Conservation (phyloP, 2,329 filamentous ascomycete species). For the Xylariaceae sp. region DNA sequence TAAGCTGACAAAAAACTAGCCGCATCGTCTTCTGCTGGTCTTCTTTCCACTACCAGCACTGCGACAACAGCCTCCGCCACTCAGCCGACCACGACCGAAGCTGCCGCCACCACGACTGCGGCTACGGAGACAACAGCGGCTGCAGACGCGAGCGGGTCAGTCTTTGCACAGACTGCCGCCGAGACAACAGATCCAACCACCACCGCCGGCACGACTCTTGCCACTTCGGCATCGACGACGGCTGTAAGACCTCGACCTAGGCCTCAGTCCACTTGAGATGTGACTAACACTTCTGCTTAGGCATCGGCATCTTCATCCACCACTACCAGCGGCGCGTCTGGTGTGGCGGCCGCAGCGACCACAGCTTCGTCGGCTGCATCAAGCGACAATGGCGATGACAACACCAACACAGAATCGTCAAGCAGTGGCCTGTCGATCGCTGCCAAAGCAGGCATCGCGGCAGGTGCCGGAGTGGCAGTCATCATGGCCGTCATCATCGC, state of each 20-base stretch:
- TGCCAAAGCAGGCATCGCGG: conserved; percentile 42
- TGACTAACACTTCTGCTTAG: conserved; percentile 4
- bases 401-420: not conserved
- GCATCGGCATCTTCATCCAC: conserved; percentile 7
- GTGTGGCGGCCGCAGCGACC: conserved; percentile 2
- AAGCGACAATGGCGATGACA: not conserved
- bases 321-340: conserved; percentile 4
- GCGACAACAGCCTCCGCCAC: conserved; percentile 5
- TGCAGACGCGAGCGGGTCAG: conserved; percentile 1
- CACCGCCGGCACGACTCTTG: not conserved
- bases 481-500: conserved; percentile 32
- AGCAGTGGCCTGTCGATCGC: conserved; percentile 30
- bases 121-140: conserved; percentile 6
- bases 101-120: conserved; percentile 3
- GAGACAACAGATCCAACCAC: conserved; percentile 3
- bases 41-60: conserved; percentile 7
- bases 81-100: conserved; percentile 2
- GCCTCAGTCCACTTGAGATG: not conserved
- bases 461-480: conserved; percentile 36
- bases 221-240: conserved; percentile 3
- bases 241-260: conserved; percentile 4
- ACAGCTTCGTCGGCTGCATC: conserved; percentile 1
- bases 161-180: conserved; percentile 3
- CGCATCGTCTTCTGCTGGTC: conserved; percentile 8
- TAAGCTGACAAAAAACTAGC: conserved; percentile 5